Base-by-base conservation (phyloP, 2,329 filamentous ascomycete genomes). In the Leptosphaerulina australis region DNA sequence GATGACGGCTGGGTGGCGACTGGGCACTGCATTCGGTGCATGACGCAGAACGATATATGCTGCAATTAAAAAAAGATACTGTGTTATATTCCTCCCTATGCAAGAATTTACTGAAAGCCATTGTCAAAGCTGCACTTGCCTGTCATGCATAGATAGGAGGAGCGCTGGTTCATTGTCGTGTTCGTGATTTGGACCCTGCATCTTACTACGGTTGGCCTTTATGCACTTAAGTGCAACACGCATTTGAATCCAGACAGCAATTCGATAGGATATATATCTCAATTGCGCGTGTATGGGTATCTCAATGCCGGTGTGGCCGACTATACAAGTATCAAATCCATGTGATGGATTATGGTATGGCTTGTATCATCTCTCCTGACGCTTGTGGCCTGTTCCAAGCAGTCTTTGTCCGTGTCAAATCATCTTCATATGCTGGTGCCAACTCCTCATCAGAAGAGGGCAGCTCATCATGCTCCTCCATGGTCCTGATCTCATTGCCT, bases 401-500 rank as follows among this genome's bases (percentile, higher is more conserved):
- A 44, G 60, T 54, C 52, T 64, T 66, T 24, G 60, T 67, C 68
- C 65, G 69, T 6, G 24, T 41, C 34, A 28, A 20, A 2, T 8
- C 39, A 10, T 15, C 40, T 5, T 51, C 43, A 17, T 55, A 53
- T 8, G 63, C 63, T 2, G 46, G 33, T 4, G 40, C 48, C 8
- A 51, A 15, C 37, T 72, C 68, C 9, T 63, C 67, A 30, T 72
- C 69, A 1, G 60, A 63, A 4, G 66, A 70, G 6, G 64, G 63
- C 47, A 72, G 38, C 18, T 70, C 71, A 12, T 72, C 71, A 24
- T 74, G 69, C 52, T 74, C 71, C 49, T 74, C 71, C 50, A 67
- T 69, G 1, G 71, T 74, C 67, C 69, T 70, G 20, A 74, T 71
- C 53, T 72, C 71, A n/a, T 69, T 72, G 1, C 71, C 71, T 22